Evolutionary conservation across 768 basidiomycete genomes (phyloP).

Genomic region (Psilocybe cubensis): DNA sequence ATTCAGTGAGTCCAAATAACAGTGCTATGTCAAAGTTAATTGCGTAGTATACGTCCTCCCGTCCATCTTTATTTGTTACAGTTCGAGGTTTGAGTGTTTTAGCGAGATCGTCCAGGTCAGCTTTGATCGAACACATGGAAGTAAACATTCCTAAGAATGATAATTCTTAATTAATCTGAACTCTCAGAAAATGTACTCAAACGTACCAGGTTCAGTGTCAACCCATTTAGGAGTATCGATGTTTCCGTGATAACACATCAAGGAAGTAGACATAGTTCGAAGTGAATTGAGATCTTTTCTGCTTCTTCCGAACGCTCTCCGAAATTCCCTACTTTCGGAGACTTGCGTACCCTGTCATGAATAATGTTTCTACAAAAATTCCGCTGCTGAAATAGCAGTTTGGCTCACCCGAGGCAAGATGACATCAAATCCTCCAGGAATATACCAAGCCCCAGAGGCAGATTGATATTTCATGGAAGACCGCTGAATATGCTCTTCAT

Average conservation of each 20-base stretch:
- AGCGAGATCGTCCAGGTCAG: neutral
- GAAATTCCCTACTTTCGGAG: slow-evolving; percentile 24
- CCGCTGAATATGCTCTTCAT: slow-evolving; percentile 5
- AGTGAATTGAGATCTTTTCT: slow-evolving; percentile 6
- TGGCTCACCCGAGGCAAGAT: slow-evolving; percentile 3
- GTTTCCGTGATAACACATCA: slow-evolving; percentile 18
- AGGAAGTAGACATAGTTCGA: neutral
- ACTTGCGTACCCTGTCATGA: slow-evolving; percentile 23
- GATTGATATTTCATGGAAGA: neutral
- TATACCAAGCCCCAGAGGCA: neutral
- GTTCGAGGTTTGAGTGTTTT: neutral
- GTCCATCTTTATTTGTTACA: neutral
- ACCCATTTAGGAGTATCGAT: slow-evolving; percentile 16
- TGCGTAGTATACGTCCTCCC: neutral
- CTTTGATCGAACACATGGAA: slow-evolving; percentile 5
- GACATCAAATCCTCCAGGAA: slow-evolving; percentile 5
- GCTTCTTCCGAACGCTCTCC: slow-evolving; percentile 15
- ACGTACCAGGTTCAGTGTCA: slow-evolving; percentile 15
- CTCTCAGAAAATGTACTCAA: neutral
- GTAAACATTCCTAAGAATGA: slow-evolving; percentile 2
- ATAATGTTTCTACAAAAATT: neutral
- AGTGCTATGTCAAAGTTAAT: slow-evolving; percentile 9
- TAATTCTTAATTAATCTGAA: neutral
- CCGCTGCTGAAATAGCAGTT: neutral
- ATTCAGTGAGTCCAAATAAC: slow-evolving; percentile 13